phyloP scores from a whole-genome alignment of 345 rosid genomes.

The Salix arbutifolia region DNA sequence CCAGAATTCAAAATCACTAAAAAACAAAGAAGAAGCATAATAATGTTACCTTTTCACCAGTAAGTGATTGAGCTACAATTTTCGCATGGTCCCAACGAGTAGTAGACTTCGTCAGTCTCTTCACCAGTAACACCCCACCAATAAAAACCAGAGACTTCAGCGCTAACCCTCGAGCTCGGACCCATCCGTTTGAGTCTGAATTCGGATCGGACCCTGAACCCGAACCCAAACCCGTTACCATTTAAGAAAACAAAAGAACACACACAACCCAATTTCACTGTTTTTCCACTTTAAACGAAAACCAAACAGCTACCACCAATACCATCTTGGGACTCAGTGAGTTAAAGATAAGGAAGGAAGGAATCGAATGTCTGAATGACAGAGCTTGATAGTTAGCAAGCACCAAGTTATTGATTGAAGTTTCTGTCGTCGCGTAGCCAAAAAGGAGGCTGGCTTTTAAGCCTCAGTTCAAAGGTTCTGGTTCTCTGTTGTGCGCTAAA shows the following conservation, averaged over 20 bases:
- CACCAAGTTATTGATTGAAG: not conserved
- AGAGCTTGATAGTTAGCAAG: not conserved
- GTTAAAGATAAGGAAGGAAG: not conserved
- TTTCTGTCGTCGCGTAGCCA: not conserved
- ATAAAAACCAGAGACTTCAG: constrained; percentile 65
- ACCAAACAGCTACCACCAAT: not conserved
- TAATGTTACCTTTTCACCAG: constrained; percentile 63
- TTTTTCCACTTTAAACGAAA: not conserved
- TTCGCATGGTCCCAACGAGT: constrained; percentile 90
- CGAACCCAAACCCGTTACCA: constrained; percentile 30
- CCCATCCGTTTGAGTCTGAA: constrained; percentile 65
- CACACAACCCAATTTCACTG: not conserved
- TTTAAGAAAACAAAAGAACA: not conserved
- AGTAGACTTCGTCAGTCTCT: constrained; percentile 83
- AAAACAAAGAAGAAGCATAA: not conserved
- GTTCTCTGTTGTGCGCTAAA: not conserved
- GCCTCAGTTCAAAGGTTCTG: not conserved
- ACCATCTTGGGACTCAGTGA: not conserved
- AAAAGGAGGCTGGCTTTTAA: not conserved
- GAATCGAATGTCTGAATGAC: not conserved
- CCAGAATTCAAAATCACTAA: not conserved
- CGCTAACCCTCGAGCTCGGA: constrained; percentile 62
- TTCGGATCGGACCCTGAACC: constrained; percentile 25
- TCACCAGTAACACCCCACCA: constrained; percentile 75
- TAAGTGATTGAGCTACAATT: constrained; percentile 69